Percentiles rank a stretch among this genome's conserved stretches.
Evolutionary conservation across 768 basidiomycete species (phyloP).

Genomic region (Trametes sanguinea): DNA sequence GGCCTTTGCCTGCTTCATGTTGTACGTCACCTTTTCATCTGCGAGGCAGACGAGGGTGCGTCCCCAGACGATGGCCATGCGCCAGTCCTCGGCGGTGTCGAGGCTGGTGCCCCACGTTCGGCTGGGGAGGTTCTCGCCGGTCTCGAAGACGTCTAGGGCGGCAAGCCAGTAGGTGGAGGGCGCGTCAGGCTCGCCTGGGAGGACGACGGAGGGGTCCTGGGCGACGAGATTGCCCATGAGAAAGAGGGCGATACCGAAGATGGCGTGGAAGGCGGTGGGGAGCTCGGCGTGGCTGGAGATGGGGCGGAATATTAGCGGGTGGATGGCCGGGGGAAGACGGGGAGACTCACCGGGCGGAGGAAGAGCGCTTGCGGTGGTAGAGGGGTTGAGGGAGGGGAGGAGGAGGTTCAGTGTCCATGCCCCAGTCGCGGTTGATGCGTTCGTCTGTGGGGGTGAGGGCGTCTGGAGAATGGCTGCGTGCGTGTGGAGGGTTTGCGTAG

Average conservation of each 20-base stretch:
- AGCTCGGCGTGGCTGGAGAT: slow-evolving; percentile 41
- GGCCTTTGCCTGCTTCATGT: slow-evolving; percentile 17
- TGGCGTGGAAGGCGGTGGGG: slow-evolving; percentile 65
- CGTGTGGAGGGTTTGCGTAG: slow-evolving; percentile 35
- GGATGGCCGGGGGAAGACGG: not conserved
- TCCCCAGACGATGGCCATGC: slow-evolving; percentile 68
- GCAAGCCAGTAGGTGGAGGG: slow-evolving; percentile 63
- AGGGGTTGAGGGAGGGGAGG: not conserved
- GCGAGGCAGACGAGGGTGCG: slow-evolving; percentile 63
- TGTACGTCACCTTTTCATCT: slow-evolving; percentile 41
- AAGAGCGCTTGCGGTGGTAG: not conserved
- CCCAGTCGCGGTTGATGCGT: slow-evolving; percentile 27
- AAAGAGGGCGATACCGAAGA: slow-evolving; percentile 65
- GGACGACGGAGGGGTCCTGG: slow-evolving; percentile 49
- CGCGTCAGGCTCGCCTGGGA: slow-evolving; percentile 54
- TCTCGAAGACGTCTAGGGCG: slow-evolving; percentile 73
- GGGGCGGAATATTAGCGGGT: slow-evolving; percentile 3
- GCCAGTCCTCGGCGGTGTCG: slow-evolving; percentile 57
- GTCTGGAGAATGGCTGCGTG: slow-evolving; percentile 21
- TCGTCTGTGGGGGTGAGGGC: slow-evolving; percentile 31
- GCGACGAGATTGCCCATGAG: slow-evolving; percentile 63
- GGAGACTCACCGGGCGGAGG: not conserved
- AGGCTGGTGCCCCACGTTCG: slow-evolving; percentile 29
- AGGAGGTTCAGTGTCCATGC: slow-evolving; percentile 16
- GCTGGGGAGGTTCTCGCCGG: slow-evolving; percentile 61